Conservation (phyloP, 2,329 filamentous ascomycete species). For the Arthroderma sp. region DNA sequence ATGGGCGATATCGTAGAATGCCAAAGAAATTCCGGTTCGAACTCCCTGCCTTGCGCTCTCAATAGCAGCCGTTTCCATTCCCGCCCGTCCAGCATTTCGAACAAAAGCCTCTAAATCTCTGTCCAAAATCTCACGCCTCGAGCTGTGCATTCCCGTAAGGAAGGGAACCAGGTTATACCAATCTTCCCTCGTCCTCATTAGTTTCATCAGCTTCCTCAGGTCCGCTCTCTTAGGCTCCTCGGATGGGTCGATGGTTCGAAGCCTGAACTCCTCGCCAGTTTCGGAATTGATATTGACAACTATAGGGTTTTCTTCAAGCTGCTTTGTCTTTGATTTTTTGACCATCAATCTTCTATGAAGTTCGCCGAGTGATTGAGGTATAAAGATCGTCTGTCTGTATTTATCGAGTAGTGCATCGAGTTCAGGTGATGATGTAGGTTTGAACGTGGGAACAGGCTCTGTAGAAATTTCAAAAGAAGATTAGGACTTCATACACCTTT, state of each 20-base stretch:
- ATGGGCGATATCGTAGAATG: conserved; percentile 17
- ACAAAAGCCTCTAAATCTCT: conserved; percentile 24
- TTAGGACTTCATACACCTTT: not conserved
- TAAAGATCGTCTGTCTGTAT: conserved; percentile 33
- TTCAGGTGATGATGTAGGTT: conserved; percentile 26
- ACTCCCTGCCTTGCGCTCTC: conserved; percentile 23
- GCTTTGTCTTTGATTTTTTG: conserved; percentile 21
- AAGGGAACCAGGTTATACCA: conserved; percentile 31
- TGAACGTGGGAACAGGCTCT: conserved; percentile 27
- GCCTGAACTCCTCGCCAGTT: conserved; percentile 26
- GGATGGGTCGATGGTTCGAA: conserved; percentile 24
- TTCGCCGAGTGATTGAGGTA: conserved; percentile 26
- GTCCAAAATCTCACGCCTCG: conserved; percentile 16
- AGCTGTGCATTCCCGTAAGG: conserved; percentile 24
- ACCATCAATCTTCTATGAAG: conserved; percentile 29
- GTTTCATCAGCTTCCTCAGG: conserved; percentile 18
- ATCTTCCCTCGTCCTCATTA: conserved; percentile 26
- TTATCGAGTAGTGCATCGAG: conserved; percentile 27
- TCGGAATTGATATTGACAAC: conserved; percentile 23
- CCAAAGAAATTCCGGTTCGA: conserved; percentile 25
- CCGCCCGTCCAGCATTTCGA: conserved; percentile 23
- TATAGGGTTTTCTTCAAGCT: conserved; percentile 28
- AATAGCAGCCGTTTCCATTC: conserved; percentile 24
- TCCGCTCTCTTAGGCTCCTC: conserved; percentile 23
- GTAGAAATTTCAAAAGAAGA: not conserved